Base-by-base conservation (phyloP, 108 stramenopile species). In the Fragilariopsis cylindrus region DNA sequence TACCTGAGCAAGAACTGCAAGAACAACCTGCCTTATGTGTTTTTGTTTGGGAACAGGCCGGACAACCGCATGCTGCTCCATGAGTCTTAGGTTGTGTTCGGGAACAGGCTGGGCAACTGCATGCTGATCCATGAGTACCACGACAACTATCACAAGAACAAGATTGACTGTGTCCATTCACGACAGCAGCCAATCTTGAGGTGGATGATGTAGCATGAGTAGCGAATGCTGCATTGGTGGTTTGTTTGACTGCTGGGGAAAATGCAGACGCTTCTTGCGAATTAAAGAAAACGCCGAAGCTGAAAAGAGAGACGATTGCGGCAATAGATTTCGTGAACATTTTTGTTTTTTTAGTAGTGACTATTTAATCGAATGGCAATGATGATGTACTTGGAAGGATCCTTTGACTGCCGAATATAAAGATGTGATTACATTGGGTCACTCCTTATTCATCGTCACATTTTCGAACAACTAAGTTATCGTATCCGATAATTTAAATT, bases 201-300 rank as follows among this genome's bases (percentile, higher is more conserved):
- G 57, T 44, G 16, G 72, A 43, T 3, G 12, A 11, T 4, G 43
- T 13, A 63, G 62, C 9, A 15, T 42, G 11, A 3, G 62, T 4
- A 6, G n/a, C 5, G 15, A n/a, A 8, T 7, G 58, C 21, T 5
- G 40, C 62, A 8, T 47, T 39, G 40, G 12, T 41, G 8, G 21
- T 41, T 11, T 50, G 18, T 40, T n/a, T 9, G n/a, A 15, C n/a
- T 54, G 53, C 53, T n/a, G n/a, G n/a, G 4, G 55, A 48, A 49
- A 73, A 73, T 7, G 62, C 72, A n/a, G 48, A 47, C 3, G 72
- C 47, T 48, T 64, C 72, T 8, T 44, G 72, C 4, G 54, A 64
- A 13, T 50, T 73, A 21, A 19, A 7, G 46, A 60, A 12, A 40
- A 73, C 42, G 72, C 72, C 62, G 30, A 60, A 63, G 48, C 44